A percentile compares a stretch with the other conserved stretches of the same genome.
These are phyloP conservation scores for Leccinum laetum DNA, from an alignment of 1,284 basidiomycete genomes.

Conservation along the genomic window DNA sequence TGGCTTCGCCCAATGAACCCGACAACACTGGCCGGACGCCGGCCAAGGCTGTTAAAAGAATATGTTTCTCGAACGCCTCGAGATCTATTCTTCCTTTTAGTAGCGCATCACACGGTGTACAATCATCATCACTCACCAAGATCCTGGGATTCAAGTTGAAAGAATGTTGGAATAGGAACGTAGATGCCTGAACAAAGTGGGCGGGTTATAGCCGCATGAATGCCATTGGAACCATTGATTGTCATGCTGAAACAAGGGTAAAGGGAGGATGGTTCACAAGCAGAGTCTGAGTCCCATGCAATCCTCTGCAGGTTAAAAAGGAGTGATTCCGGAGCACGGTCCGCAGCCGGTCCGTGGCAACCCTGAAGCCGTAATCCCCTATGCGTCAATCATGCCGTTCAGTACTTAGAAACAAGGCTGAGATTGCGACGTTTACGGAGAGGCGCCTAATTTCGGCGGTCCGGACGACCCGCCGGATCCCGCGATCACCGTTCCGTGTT, in stretches of 20 bases:
- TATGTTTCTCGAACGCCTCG: slow-evolving; percentile 70
- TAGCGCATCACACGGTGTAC: not conserved
- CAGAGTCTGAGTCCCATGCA: not conserved
- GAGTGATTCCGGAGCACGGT: slow-evolving; percentile 6
- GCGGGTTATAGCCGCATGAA: slow-evolving; percentile 35
- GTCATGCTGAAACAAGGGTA: slow-evolving; percentile 17
- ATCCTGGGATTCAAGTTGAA: slow-evolving; percentile 74
- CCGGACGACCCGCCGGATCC: not conserved
- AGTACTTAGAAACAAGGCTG: not conserved
- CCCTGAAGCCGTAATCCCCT: not conserved
- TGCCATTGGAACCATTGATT: slow-evolving; percentile 33
- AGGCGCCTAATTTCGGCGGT: not conserved
- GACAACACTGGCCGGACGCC: slow-evolving; percentile 79
- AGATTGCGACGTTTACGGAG: not conserved
- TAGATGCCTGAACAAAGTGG: slow-evolving; percentile 78
- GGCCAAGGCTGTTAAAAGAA: slow-evolving; percentile 66
- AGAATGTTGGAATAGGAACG: slow-evolving; percentile 88
- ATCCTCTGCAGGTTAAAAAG: slow-evolving; percentile 14
- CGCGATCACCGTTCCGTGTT: not conserved
- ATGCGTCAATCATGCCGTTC: not conserved
- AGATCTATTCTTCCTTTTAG: slow-evolving; percentile 54
- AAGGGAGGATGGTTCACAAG: slow-evolving; percentile 1
- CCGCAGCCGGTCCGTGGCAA: slow-evolving; percentile 15
- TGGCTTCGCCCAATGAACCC: slow-evolving; percentile 85
- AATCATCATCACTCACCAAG: slow-evolving; percentile 55